A percentile compares a stretch with the other conserved stretches of the same genome.
phyloP scores from a whole-genome alignment of 306 rosid species.

The Trifolium dubium region DNA sequence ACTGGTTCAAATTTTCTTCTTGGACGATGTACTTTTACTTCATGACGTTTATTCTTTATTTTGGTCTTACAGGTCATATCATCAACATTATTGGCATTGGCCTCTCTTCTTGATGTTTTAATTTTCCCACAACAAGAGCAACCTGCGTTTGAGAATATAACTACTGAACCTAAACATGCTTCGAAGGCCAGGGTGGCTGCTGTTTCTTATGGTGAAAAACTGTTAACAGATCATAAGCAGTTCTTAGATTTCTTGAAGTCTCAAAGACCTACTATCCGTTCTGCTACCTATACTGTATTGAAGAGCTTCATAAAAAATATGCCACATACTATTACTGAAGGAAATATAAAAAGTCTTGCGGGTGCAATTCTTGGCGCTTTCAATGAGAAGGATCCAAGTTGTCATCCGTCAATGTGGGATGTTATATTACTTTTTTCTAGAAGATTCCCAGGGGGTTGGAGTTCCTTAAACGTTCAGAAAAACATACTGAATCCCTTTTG shows the following conservation, averaged over 20 bases:
- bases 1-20: constrained; percentile 2
- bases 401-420: constrained; percentile 97
- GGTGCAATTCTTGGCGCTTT: constrained; percentile 82
- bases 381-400: constrained; percentile 82
- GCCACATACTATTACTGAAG: constrained; percentile 76
- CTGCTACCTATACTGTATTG: constrained; percentile 76
- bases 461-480: constrained; percentile 79
- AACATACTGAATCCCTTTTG: constrained; percentile 69
- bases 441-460: constrained; percentile 81
- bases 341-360: constrained; percentile 70
- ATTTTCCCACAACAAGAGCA: constrained; percentile 56
- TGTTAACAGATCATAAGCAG: constrained; percentile 70
- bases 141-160: constrained; percentile 58
- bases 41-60: constrained; percentile 36
- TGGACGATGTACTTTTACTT: constrained; percentile 30
- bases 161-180: constrained; percentile 73
- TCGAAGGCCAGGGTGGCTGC: constrained; percentile 77
- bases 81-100: constrained; percentile 84
- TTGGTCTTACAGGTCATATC: constrained; percentile 76
- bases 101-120: constrained; percentile 89
- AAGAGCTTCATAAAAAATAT: constrained; percentile 77
- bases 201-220: constrained; percentile 77
- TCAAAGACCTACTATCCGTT: constrained; percentile 72
- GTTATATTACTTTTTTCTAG: constrained; percentile 77
- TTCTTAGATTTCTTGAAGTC: constrained; percentile 77